Evolutionary conservation across 2,329 filamentous ascomycete species (phyloP).

Genomic region (Trichoderma atroviride): DNA sequence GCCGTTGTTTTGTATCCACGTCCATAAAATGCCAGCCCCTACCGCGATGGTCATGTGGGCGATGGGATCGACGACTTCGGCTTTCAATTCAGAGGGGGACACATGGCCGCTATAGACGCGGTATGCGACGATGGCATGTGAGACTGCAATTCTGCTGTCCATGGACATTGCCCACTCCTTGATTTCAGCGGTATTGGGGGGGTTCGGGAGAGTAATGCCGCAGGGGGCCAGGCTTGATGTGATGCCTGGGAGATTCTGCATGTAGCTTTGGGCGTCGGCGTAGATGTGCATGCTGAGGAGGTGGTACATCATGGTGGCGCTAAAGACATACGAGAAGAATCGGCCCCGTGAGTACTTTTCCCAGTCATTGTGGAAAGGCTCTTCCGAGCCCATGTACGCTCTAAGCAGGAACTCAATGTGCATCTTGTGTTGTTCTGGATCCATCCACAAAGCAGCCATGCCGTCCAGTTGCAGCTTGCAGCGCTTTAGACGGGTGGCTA

Average conservation of each 20-base stretch:
- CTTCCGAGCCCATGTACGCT: conserved; percentile 38
- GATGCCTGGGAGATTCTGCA: conserved; percentile 32
- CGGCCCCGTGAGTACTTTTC: conserved; percentile 34
- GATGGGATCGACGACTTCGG: conserved; percentile 39
- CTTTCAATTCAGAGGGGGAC: not conserved
- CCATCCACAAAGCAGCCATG: conserved; percentile 26
- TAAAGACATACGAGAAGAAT: conserved; percentile 38
- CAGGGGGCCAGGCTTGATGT: conserved; percentile 21
- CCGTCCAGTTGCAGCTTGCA: conserved; percentile 32
- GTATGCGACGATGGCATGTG: conserved; percentile 41
- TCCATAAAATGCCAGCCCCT: conserved; percentile 42
- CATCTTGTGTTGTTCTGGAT: conserved; percentile 28
- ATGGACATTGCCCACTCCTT: conserved; percentile 38
- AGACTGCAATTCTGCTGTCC: conserved; percentile 39
- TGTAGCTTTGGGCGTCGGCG: conserved; percentile 40
- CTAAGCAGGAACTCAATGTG: conserved; percentile 31
- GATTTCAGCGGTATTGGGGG: conserved; percentile 31
- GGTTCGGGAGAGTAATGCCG: conserved; percentile 20
- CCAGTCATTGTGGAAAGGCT: conserved; percentile 33
- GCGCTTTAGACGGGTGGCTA: conserved; percentile 22
- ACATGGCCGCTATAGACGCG: conserved; percentile 32
- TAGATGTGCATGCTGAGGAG: conserved; percentile 43
- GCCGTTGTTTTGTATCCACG: conserved; percentile 39
- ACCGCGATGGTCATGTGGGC: conserved; percentile 39
- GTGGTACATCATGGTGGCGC: conserved; percentile 42